Percentiles rank a stretch among this genome's conserved stretches.
phyloP scores from a whole-genome alignment of 2,329 filamentous ascomycete genomes.

The Aspergillus thermomutatus region DNA sequence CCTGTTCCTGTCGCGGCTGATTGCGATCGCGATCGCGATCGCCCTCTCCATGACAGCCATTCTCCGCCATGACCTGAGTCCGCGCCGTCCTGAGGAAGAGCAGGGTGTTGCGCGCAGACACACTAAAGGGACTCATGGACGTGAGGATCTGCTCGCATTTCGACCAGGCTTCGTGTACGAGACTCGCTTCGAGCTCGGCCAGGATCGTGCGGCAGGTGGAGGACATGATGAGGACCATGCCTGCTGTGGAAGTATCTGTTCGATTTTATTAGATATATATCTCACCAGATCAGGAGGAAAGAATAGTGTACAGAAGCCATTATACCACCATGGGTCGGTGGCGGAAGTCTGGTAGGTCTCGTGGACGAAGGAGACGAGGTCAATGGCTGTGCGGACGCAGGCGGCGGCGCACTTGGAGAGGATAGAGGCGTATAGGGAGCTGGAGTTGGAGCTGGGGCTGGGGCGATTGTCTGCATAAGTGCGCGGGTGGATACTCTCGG shows the following conservation, averaged over 20 bases:
- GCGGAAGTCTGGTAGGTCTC: conserved; percentile 24
- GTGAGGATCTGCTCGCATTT: conserved; percentile 27
- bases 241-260: conserved; percentile 29
- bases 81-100: conserved; percentile 23
- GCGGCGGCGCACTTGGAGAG: conserved; percentile 26
- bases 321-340: conserved; percentile 39
- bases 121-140: conserved; percentile 27
- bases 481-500: conserved; percentile 6
- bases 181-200: conserved; percentile 13
- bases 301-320: conserved; percentile 34
- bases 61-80: background rate
- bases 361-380: conserved; percentile 29
- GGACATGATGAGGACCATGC: conserved; percentile 31
- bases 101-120: conserved; percentile 28
- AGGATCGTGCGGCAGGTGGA: conserved; percentile 21
- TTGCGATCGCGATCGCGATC: no score
- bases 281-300: background rate
- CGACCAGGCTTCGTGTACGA: conserved; percentile 22
- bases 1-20: no score
- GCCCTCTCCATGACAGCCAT: no score
- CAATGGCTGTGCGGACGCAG: conserved; percentile 29
- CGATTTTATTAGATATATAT: background rate
- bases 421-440: background rate
- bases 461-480: background rate
- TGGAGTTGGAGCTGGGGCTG: background rate